Evolutionary conservation across 805 yeast genomes (phyloP).

Genomic region (Komagataella populi): DNA sequence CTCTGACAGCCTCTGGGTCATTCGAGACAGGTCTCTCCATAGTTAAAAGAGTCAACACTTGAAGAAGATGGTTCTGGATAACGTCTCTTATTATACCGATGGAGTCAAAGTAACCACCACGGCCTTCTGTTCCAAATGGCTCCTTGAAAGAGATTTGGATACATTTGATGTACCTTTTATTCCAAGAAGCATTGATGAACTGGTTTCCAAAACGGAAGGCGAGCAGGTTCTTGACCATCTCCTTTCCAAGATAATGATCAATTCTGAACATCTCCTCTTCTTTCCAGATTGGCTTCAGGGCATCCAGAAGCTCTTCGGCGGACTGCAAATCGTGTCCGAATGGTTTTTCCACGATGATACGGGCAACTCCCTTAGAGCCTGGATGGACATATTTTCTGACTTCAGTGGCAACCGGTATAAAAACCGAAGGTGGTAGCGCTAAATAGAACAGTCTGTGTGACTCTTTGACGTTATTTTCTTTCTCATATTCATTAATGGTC

Average conservation of each 20-base stretch:
- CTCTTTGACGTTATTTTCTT: conserved; percentile 23
- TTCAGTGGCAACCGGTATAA: conserved; percentile 63
- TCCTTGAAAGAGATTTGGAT: conserved; percentile 92
- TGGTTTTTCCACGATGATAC: conserved; percentile 92
- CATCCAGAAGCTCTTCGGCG: conserved; percentile 62
- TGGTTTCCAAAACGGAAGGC: conserved; percentile 87
- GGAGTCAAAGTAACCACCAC: conserved; percentile 94
- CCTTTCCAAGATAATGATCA: conserved; percentile 96
- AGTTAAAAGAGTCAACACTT: conserved; percentile 79
- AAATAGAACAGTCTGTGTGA: conserved; percentile 82
- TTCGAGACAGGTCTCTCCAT: conserved; percentile 95
- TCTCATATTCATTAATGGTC: conserved; percentile 47
- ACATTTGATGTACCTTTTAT: conserved; percentile 59
- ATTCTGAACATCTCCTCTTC: conserved; percentile 92
- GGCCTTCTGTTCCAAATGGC: conserved; percentile 97
- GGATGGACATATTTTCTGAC: conserved; percentile 61
- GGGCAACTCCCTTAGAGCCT: conserved; percentile 46
- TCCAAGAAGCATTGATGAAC: conserved; percentile 83
- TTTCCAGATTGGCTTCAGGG: conserved; percentile 72
- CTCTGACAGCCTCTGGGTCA: conserved; percentile 87
- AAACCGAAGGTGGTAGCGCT: conserved; percentile 91
- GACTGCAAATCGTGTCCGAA: conserved; percentile 85
- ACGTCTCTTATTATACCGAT: conserved; percentile 96
- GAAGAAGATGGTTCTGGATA: conserved; percentile 94
- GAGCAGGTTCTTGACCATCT: conserved; percentile 88